A percentile compares a stretch with the other conserved stretches of the same genome.
Evolutionary conservation across 371 early-diverging fungal genomes (phyloP).

Genomic region (Mortierella sp.): DNA sequence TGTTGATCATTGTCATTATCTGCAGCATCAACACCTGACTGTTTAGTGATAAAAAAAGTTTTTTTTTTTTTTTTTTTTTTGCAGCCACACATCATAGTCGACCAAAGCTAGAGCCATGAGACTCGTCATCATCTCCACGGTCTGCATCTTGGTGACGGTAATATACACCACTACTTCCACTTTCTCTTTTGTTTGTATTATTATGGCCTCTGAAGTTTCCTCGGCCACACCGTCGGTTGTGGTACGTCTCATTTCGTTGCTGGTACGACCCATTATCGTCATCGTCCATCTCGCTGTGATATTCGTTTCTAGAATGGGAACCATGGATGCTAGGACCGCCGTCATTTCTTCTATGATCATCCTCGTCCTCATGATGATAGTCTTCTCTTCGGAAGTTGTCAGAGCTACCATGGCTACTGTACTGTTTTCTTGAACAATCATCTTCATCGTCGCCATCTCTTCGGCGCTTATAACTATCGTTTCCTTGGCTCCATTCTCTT

Average conservation of each 20-base stretch:
- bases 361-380: constrained; percentile 6
- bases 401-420: constrained; percentile 2
- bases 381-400: constrained; percentile 15
- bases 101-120: too few relatives aligned
- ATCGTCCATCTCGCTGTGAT: constrained; percentile 6
- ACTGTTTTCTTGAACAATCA: constrained; percentile 6
- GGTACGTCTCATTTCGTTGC: constrained; percentile 6
- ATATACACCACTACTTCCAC: constrained; percentile 5
- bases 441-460: constrained; percentile 12
- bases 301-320: constrained; percentile 1
- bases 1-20: too few relatives aligned
- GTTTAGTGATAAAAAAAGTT: too few relatives aligned
- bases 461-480: constrained; percentile 19
- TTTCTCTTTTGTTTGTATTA: not conserved
- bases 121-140: constrained; percentile 3
- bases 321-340: not conserved
- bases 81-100: too few relatives aligned
- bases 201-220: constrained; percentile 16
- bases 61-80: too few relatives aligned
- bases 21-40: too few relatives aligned
- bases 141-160: constrained; percentile 9
- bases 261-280: constrained; percentile 16
- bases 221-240: constrained; percentile 26
- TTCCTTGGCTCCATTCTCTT: constrained; percentile 6
- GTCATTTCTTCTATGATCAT: constrained; percentile 1